Evolutionary conservation across 148 eudicot species (phyloP).

Genomic region (Nepenthes gracilis): DNA sequence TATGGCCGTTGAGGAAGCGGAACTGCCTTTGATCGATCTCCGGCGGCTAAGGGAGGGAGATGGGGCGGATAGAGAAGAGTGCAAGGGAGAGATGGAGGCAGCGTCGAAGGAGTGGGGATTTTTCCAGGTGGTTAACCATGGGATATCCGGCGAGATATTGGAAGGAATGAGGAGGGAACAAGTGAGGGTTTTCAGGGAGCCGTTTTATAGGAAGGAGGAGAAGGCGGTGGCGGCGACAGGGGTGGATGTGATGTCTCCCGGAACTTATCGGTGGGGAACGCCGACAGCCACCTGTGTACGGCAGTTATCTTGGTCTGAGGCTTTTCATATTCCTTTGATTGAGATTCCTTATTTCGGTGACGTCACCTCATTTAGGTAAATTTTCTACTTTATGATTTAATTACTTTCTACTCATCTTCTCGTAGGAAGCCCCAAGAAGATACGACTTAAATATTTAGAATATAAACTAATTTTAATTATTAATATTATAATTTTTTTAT

Average conservation of each 20-base stretch:
- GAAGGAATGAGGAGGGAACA: slow-evolving; percentile 10
- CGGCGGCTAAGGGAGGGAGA: not conserved
- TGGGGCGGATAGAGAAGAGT: not conserved
- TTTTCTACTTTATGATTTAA: not conserved
- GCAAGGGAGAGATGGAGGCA: slow-evolving; percentile 1
- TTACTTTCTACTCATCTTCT: too few relatives aligned
- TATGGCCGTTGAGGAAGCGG: slow-evolving; percentile 4
- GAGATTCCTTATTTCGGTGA: slow-evolving; percentile 22
- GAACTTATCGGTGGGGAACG: slow-evolving; percentile 87
- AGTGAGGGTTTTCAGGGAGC: slow-evolving; percentile 7
- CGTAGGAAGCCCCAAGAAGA: too few relatives aligned
- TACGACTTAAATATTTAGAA: too few relatives aligned
- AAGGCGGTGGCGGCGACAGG: too few relatives aligned
- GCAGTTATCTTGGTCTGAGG: slow-evolving; percentile 87
- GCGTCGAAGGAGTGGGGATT: slow-evolving; percentile 10
- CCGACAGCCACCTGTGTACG: slow-evolving; percentile 53
- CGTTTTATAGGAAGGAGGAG: slow-evolving; percentile 4
- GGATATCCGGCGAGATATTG: not conserved
- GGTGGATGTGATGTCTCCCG: slow-evolving; percentile 2
- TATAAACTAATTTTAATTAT: too few relatives aligned
- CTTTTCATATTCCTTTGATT: slow-evolving; percentile 71
- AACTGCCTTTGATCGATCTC: slow-evolving; percentile 7
- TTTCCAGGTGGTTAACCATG: slow-evolving; percentile 11
- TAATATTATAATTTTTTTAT: too few relatives aligned
- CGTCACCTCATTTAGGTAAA: slow-evolving; percentile 42